Conservation (phyloP, 1,284 basidiomycete genomes). For the Rhodotorula sp. region DNA sequence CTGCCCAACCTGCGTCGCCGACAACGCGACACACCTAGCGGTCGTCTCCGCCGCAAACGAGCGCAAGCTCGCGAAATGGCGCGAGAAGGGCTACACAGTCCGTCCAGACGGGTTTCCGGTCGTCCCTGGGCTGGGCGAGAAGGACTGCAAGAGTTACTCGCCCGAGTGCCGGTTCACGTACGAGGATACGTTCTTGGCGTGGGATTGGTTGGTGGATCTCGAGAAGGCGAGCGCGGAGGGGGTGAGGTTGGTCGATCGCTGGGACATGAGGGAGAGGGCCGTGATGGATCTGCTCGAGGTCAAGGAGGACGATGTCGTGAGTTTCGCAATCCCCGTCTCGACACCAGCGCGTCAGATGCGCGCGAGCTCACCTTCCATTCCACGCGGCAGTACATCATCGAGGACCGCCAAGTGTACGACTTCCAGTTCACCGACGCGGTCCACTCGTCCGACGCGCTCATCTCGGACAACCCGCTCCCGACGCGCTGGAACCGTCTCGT, state of each 20-base stretch:
- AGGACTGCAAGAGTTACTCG: conserved; percentile 30
- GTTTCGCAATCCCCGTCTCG: not conserved
- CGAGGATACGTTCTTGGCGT: conserved; percentile 39
- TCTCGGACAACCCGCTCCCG: not conserved
- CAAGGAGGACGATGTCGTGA: conserved; percentile 22
- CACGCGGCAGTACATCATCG: conserved; percentile 19
- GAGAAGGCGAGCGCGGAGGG: conserved; percentile 7
- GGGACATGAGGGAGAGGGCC: conserved; percentile 37
- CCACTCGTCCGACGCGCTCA: conserved; percentile 3
- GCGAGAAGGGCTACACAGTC: conserved; percentile 19
- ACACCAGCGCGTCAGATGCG: too few relatives aligned
- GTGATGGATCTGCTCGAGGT: conserved; percentile 14
- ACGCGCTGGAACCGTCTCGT: conserved; percentile 21
- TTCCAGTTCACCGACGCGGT: conserved; percentile 23
- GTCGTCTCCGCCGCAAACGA: not conserved
- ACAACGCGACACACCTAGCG: conserved; percentile 1
- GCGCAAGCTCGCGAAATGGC: conserved; percentile 6
- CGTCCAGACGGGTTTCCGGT: conserved; percentile 33
- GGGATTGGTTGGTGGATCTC: conserved; percentile 34
- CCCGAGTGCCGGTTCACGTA: conserved; percentile 36
- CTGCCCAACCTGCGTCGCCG: conserved; percentile 17
- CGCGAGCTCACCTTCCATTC: not conserved
- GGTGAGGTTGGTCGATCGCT: conserved; percentile 26
- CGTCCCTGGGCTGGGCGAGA: conserved; percentile 14
- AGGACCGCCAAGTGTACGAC: conserved; percentile 30